Conservation (phyloP, 139 green algal species). For the Edaphochlamys debaryana region DNA sequence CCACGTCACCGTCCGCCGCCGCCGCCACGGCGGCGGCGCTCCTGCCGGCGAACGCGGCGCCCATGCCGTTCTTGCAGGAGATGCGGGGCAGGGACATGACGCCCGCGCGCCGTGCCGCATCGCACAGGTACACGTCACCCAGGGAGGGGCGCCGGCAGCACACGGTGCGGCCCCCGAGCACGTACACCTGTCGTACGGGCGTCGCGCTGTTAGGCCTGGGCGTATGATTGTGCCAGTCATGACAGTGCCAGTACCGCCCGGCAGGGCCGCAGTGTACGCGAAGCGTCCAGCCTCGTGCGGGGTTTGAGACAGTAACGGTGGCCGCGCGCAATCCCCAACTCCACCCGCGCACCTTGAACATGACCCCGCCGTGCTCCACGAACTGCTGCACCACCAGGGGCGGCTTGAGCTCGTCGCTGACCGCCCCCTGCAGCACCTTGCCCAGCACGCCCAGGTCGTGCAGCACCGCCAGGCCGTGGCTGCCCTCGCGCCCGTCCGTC, state of each 20-base stretch:
- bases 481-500: slow-evolving; percentile 83
- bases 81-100: slow-evolving; percentile 66
- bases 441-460: slow-evolving; percentile 64
- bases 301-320: too few relatives aligned
- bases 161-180: slow-evolving; percentile 63
- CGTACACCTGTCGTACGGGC: slow-evolving; percentile 64
- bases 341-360: slow-evolving; percentile 81
- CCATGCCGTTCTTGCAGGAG: slow-evolving; percentile 63
- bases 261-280: too few relatives aligned
- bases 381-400: slow-evolving; percentile 86
- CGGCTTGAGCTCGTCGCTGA: slow-evolving; percentile 50
- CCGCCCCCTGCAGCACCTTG: slow-evolving; percentile 58
- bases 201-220: neutral
- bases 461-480: slow-evolving; percentile 80
- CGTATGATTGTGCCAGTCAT: too few relatives aligned
- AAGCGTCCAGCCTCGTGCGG: too few relatives aligned
- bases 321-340: too few relatives aligned
- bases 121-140: slow-evolving; percentile 55
- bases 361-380: slow-evolving; percentile 82
- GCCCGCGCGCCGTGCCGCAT: slow-evolving; percentile 34
- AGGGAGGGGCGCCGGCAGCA: slow-evolving; percentile 61
- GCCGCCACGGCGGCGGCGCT: too few relatives aligned
- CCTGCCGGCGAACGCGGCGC: too few relatives aligned
- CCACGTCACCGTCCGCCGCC: neutral
- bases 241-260: too few relatives aligned